Percentiles rank a stretch among this genome's conserved stretches.
These are phyloP conservation scores for Argentina anserina DNA, from an alignment of 306 rosid species.

Conservation along the genomic window DNA sequence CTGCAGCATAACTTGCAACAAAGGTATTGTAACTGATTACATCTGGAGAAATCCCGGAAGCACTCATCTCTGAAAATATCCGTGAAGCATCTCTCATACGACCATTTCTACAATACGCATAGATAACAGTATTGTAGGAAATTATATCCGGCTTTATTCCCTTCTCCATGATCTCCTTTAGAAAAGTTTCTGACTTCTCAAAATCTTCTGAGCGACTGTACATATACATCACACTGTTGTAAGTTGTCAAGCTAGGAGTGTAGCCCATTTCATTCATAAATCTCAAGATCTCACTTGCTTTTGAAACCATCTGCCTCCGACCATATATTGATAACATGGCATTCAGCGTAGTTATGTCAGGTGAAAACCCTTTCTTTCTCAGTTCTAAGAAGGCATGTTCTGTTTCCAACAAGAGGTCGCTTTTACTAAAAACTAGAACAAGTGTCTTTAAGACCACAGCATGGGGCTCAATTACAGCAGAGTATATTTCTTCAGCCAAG, in stretches of 20 bases:
- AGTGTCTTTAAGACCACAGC: conserved; percentile 84
- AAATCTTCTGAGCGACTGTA: conserved; percentile 73
- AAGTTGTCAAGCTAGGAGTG: conserved; percentile 85
- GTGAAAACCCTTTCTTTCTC: conserved; percentile 53
- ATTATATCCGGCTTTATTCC: conserved; percentile 78
- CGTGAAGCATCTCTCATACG: conserved; percentile 80
- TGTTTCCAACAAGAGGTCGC: conserved; percentile 70
- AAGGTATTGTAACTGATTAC: conserved; percentile 86
- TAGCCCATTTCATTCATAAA: conserved; percentile 68
- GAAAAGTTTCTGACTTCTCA: conserved; percentile 61
- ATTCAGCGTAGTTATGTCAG: conserved; percentile 73
- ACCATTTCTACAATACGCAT: conserved; percentile 74
- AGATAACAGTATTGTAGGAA: conserved; percentile 79
- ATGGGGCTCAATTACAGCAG: conserved; percentile 55
- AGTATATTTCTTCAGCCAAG: conserved; percentile 73
- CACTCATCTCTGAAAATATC: conserved; percentile 72
- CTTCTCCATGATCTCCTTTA: conserved; percentile 58
- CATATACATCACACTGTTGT: conserved; percentile 87
- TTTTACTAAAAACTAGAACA: conserved; percentile 76
- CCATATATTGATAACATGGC: conserved; percentile 92
- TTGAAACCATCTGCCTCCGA: conserved; percentile 70
- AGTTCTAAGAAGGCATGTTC: conserved; percentile 74
- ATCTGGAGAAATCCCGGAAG: conserved; percentile 61
- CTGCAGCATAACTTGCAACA: conserved; percentile 68
- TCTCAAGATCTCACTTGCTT: conserved; percentile 66